These are phyloP conservation scores for Pyrrhoderma noxium DNA, from an alignment of 1,284 basidiomycete genomes.

Conservation along the genomic window DNA sequence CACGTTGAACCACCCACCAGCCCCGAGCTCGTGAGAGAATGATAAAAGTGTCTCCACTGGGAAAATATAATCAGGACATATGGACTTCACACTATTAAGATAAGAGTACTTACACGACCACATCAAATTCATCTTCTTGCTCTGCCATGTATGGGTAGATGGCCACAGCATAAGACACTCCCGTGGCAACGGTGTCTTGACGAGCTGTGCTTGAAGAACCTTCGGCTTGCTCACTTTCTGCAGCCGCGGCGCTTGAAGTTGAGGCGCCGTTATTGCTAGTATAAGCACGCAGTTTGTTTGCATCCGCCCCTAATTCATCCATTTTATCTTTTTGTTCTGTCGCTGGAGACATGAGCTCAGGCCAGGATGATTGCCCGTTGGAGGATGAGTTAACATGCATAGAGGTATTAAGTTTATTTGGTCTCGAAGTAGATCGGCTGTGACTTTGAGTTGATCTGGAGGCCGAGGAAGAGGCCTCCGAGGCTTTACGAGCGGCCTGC, in stretches of 20 bases:
- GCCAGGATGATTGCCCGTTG: conserved; percentile 57
- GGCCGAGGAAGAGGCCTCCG: conserved; percentile 30
- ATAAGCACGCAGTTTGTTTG: conserved; percentile 8
- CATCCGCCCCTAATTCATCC: conserved; percentile 23
- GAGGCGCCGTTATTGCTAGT: conserved; percentile 6
- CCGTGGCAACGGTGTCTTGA: conserved; percentile 48
- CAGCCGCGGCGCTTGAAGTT: conserved; percentile 19
- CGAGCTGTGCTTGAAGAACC: conserved; percentile 26
- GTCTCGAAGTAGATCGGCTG: conserved; percentile 13
- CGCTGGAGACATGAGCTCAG: conserved; percentile 62
- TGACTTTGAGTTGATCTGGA: conserved; percentile 11
- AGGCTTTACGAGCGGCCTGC: conserved; percentile 76
- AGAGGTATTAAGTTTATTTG: conserved; percentile 21
- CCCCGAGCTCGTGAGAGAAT: conserved; percentile 91
- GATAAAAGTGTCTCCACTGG: conserved; percentile 83
- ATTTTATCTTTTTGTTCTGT: conserved; percentile 37
- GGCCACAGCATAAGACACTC: conserved; percentile 82
- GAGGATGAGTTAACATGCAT: conserved; percentile 41
- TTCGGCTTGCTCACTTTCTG: conserved; percentile 26
- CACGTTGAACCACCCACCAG: conserved; percentile 98
- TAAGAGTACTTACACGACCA: conserved; percentile 71
- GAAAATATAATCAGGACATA: conserved; percentile 1
- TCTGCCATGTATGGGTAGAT: conserved; percentile 96
- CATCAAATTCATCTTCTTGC: conserved; percentile 96
- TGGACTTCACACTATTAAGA: conserved; percentile 1